Base-by-base conservation (phyloP, 2,329 filamentous ascomycete genomes). In the Podosphaera xanthii region DNA sequence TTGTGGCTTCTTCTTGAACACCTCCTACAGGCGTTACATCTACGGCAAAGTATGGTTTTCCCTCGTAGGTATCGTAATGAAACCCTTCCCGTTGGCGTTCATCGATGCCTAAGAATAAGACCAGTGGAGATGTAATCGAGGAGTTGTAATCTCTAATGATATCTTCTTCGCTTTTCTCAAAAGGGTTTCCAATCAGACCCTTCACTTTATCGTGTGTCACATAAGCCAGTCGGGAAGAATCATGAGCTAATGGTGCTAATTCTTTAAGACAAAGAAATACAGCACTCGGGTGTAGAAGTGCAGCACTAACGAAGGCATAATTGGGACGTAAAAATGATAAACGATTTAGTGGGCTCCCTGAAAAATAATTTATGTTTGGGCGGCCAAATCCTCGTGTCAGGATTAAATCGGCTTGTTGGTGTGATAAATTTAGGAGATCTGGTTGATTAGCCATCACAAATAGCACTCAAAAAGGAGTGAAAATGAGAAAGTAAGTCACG, bases 21-120 rank as follows among this genome's bases (percentile, higher is more conserved):
- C 74, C 74, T 1, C 79, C 83, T 62, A 77, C 80, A 0, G 88
- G 84, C 2, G 90, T 94, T 30, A 95, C 78, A 69, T 97, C 92
- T 10, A 98, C 71, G 1, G 90, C 91, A 69, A 97, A 98, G 72
- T 83, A 94, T 1, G 92, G 90, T 56, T 78, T 77, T 2, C 91
- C 92, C 40, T 75, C 78, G 69, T 94, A 94, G 55, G 81, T 80
- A 61, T 81, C 82, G 65, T 68, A 65, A 61, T 75, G 67, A 58
- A 85, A 78, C 0, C 73, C 77, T 22, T 70, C 67, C 52, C 70
- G 73, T 34, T 70, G 70, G 55, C 70, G 72, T 69, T 94, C 88
- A 64, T 94, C 82, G 55, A 96, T 71, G 0, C 91, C 91, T 35
- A 97, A 73, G 69, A 97, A 96, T 58, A 97, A 75, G 58, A 96